These are phyloP conservation scores for Nephelium lappaceum DNA, from an alignment of 345 rosid species.

Conservation along the genomic window DNA sequence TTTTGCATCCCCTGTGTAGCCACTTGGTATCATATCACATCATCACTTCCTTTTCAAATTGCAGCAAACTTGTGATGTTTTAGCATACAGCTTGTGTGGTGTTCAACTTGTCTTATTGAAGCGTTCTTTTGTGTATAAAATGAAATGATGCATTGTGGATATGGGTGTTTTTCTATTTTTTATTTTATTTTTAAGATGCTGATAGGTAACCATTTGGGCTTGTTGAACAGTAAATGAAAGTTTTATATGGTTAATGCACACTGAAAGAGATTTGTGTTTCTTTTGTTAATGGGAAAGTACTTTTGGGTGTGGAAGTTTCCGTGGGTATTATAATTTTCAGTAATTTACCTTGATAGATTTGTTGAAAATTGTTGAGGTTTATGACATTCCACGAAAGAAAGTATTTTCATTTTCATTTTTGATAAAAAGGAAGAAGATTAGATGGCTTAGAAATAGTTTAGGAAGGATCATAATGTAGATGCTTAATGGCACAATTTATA, in stretches of 20 bases:
- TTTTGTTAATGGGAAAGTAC: neutral
- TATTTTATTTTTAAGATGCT: no score
- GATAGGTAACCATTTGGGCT: neutral
- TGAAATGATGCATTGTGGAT: neutral
- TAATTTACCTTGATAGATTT: neutral
- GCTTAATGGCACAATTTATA: neutral
- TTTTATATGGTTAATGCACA: neutral
- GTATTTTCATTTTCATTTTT: neutral
- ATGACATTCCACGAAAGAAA: neutral
- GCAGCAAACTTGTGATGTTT: neutral
- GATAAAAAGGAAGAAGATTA: neutral
- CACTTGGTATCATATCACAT: conserved; percentile 43
- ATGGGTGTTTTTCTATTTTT: neutral
- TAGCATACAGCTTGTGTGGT: neutral
- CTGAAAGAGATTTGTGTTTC: neutral
- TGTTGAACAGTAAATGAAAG: neutral
- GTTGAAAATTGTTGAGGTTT: neutral
- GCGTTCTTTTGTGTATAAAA: neutral
- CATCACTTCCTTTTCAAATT: no score
- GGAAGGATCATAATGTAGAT: neutral
- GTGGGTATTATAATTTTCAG: neutral
- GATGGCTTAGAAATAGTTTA: neutral
- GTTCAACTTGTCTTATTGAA: neutral
- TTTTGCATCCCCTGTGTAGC: conserved; percentile 49
- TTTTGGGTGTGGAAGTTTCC: neutral